Percentiles rank a stretch among this genome's conserved stretches.
Evolutionary conservation across 345 rosid genomes (phyloP).

Genomic region (Brassica napus): DNA sequence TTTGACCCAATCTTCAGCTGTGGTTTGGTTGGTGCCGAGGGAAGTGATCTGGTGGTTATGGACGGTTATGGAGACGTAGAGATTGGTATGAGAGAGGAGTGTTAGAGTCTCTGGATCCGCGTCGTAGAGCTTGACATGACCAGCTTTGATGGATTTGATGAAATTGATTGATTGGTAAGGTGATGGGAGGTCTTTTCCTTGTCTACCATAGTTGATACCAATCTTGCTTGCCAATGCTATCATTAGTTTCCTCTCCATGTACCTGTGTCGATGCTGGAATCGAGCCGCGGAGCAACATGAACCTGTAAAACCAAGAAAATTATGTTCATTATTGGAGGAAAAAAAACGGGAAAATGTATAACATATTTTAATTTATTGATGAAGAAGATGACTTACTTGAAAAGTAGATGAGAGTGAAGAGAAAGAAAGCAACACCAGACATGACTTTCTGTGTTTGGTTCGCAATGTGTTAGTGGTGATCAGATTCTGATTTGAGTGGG

Average conservation of each 20-base stretch:
- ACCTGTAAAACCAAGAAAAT: not conserved
- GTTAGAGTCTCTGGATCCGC: not conserved
- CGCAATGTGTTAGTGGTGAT: not conserved
- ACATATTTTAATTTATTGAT: not conserved
- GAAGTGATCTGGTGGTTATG: not conserved
- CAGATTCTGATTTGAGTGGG: not conserved
- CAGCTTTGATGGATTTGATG: not conserved
- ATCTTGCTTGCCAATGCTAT: not conserved
- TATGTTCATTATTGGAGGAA: not conserved
- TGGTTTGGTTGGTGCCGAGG: not conserved
- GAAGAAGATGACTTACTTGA: not conserved
- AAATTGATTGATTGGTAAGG: not conserved
- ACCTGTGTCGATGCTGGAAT: not conserved
- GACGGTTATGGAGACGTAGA: not conserved
- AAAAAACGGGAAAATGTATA: not conserved
- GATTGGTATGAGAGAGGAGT: not conserved
- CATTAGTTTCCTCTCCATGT: not conserved
- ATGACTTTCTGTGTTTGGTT: not conserved
- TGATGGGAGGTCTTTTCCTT: not conserved
- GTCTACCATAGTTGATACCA: not conserved
- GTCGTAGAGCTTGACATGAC: not conserved
- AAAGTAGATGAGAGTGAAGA: not conserved
- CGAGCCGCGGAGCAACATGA: not conserved
- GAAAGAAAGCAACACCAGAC: not conserved
- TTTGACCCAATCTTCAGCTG: slow-evolving; percentile 1